Conservation (phyloP, 768 basidiomycete species). For the Glaciozyma martinii region DNA sequence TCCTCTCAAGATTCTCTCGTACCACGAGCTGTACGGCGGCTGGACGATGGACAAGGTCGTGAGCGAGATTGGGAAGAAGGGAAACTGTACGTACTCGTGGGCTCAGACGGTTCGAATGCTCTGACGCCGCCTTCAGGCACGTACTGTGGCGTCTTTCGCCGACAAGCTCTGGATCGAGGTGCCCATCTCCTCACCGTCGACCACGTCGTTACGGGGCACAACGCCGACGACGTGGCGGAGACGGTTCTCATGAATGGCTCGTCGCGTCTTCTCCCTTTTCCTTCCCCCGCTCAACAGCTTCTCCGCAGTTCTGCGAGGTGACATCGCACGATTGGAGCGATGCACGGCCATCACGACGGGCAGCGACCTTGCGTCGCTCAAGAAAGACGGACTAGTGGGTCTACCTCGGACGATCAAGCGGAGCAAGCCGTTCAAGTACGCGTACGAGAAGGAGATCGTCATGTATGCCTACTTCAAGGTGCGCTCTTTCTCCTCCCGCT, state of each 20-base stretch:
- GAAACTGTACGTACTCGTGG: constrained; percentile 79
- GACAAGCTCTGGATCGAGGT: constrained; percentile 92
- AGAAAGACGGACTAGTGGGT: not conserved
- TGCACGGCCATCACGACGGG: constrained; percentile 93
- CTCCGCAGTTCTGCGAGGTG: constrained; percentile 85
- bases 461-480: constrained; percentile 96
- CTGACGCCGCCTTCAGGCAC: constrained; percentile 46
- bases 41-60: constrained; percentile 99
- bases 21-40: constrained; percentile 81
- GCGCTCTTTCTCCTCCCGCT: not conserved
- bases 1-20: constrained; percentile 90
- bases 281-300: not conserved
- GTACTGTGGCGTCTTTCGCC: constrained; percentile 93
- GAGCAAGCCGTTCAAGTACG: constrained; percentile 99
- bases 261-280: constrained; percentile 36
- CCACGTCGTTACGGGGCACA: constrained; percentile 97
- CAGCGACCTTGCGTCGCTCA: constrained; percentile 50
- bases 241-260: constrained; percentile 97
- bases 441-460: constrained; percentile 99
- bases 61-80: constrained; percentile 87
- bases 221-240: constrained; percentile 98
- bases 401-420: constrained; percentile 63
- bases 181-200: constrained; percentile 80
- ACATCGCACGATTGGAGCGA: constrained; percentile 84
- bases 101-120: too few relatives aligned